These are phyloP conservation scores for Serendipita vermifera DNA, from an alignment of 768 basidiomycete species.

Conservation along the genomic window DNA sequence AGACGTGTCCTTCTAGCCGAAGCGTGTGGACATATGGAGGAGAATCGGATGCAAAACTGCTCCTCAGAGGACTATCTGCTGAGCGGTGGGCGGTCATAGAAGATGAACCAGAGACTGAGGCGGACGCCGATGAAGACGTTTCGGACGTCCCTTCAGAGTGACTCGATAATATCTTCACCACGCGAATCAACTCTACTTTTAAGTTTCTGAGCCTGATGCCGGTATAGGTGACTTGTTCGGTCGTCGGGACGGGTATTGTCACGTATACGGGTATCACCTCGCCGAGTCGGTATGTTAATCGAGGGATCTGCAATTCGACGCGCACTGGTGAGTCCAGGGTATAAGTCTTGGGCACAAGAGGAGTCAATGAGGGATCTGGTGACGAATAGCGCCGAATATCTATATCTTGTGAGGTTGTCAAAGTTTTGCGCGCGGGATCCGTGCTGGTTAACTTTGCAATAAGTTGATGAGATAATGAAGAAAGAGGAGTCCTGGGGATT, in stretches of 20 bases:
- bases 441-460: conserved; percentile 50
- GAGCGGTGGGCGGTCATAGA: not conserved
- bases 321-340: conserved; percentile 48
- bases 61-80: not conserved
- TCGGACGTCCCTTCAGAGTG: not conserved
- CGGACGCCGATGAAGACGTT: conserved; percentile 29
- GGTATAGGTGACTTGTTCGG: conserved; percentile 50
- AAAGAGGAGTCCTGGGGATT: conserved; percentile 54
- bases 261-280: conserved; percentile 72
- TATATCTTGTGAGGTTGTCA: conserved; percentile 42
- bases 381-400: conserved; percentile 66
- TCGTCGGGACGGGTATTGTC: conserved; percentile 61
- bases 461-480: conserved; percentile 56
- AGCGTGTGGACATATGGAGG: not conserved
- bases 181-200: conserved; percentile 63
- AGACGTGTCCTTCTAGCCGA: not conserved
- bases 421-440: conserved; percentile 24
- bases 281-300: conserved; percentile 54
- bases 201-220: conserved; percentile 70
- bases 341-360: conserved; percentile 46
- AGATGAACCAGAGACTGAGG: conserved; percentile 21
- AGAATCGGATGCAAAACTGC: not conserved
- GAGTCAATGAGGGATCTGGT: conserved; percentile 39
- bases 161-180: conserved; percentile 5
- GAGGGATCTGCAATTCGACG: conserved; percentile 57